Evolutionary conservation across 2,329 filamentous ascomycete species (phyloP).

Genomic region (Trichophyton rubrum): DNA sequence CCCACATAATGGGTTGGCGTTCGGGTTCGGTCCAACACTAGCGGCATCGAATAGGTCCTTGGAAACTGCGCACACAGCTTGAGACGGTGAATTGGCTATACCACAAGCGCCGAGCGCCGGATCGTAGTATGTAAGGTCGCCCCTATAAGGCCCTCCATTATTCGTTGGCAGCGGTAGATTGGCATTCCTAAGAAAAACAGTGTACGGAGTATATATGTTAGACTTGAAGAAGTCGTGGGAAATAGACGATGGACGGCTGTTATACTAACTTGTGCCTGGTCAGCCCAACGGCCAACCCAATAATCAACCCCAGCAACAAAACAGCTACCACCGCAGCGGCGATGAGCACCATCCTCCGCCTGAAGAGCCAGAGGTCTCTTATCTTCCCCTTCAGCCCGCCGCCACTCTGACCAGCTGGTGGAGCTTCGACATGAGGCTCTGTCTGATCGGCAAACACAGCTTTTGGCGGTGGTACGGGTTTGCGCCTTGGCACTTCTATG

Average conservation of each 20-base stretch:
- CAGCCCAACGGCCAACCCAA: conserved; percentile 25
- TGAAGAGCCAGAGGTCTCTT: background rate
- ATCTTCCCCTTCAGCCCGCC: conserved; percentile 8
- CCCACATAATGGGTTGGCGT: conserved; percentile 56
- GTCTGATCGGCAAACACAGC: background rate
- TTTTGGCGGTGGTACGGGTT: conserved; percentile 11
- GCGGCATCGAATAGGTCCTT: conserved; percentile 54
- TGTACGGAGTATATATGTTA: too few relatives aligned
- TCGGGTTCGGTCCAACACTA: conserved; percentile 42
- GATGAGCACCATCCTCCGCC: conserved; percentile 8
- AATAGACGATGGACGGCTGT: background rate
- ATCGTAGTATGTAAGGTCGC: conserved; percentile 58
- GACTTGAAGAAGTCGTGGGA: too few relatives aligned
- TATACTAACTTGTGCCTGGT: background rate
- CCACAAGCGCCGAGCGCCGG: conserved; percentile 60
- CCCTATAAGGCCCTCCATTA: conserved; percentile 41
- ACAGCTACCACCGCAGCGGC: conserved; percentile 9
- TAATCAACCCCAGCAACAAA: conserved; percentile 21
- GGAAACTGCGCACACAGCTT: conserved; percentile 55
- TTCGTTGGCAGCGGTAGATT: conserved; percentile 42
- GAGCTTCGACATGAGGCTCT: background rate
- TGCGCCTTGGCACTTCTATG: conserved; percentile 11
- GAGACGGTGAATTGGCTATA: conserved; percentile 38
- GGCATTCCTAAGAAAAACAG: conserved; percentile 5
- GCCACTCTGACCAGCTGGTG: background rate